Percentiles rank a stretch among this genome's conserved stretches.
Evolutionary conservation across 1,139 yeast species (phyloP).

Genomic region (Arxiozyma slooffiae): DNA sequence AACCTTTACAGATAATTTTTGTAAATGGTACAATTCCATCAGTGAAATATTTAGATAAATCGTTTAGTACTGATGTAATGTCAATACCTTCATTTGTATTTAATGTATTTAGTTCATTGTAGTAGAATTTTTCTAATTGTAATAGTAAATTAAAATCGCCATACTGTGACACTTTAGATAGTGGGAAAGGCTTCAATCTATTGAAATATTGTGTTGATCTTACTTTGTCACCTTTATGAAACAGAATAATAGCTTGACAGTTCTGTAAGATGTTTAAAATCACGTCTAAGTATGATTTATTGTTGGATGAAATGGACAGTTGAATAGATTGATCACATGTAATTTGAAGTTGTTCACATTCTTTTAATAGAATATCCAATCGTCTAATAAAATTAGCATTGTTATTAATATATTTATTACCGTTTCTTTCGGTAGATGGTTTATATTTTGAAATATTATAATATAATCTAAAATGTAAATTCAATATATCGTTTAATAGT

Average conservation of each 20-base stretch:
- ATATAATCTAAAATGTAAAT: constrained; percentile 24
- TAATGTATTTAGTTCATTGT: constrained; percentile 6
- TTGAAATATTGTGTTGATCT: constrained; percentile 10
- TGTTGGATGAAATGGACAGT: constrained; percentile 3
- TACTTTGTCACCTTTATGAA: constrained; percentile 12
- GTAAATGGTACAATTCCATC: constrained; percentile 9
- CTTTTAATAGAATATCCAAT: constrained; percentile 12
- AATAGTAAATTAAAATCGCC: constrained; percentile 14
- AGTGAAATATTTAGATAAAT: constrained; percentile 4
- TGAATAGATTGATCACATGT: constrained; percentile 9
- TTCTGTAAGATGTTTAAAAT: constrained; percentile 17
- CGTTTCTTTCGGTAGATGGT: neutral
- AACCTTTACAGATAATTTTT: constrained; percentile 10
- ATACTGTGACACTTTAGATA: neutral
- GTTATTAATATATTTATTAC: constrained; percentile 10
- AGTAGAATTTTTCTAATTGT: constrained; percentile 24
- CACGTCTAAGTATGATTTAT: constrained; percentile 7
- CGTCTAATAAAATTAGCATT: neutral
- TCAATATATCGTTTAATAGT: constrained; percentile 18
- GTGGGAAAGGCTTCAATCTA: neutral
- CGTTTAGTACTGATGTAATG: neutral
- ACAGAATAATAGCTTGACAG: constrained; percentile 11
- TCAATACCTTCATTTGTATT: neutral
- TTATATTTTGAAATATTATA: constrained; percentile 4
- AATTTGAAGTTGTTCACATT: constrained; percentile 14